Percentiles rank a stretch among this genome's conserved stretches.
Evolutionary conservation across 306 rosid species (phyloP).

Genomic region (Oemleria cerasiformis): DNA sequence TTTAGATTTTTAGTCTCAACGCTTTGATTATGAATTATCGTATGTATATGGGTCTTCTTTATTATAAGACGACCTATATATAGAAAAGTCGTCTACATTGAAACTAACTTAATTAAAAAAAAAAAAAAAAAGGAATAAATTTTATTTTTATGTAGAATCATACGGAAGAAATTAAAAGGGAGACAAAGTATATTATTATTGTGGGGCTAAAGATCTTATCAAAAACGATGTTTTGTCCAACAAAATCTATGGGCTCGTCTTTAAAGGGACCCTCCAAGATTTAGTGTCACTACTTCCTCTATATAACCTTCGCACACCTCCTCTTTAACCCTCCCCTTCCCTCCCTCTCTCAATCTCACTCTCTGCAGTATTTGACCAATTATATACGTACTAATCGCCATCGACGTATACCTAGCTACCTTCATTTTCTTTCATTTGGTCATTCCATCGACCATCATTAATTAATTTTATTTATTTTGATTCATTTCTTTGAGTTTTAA

Average conservation of each 20-base stretch:
- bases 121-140: no score
- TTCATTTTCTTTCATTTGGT: neutral
- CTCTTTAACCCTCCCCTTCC: constrained; percentile 23
- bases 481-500: neutral
- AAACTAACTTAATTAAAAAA: no score
- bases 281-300: constrained; percentile 45
- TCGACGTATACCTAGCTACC: neutral
- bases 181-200: constrained; percentile 39
- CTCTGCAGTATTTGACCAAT: neutral
- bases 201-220: constrained; percentile 83
- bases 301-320: constrained; percentile 38
- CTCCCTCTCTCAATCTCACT: constrained; percentile 5
- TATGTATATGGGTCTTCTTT: no score
- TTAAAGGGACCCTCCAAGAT: constrained; percentile 82
- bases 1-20: no score
- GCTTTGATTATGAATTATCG: no score
- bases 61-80: no score
- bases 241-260: constrained; percentile 65
- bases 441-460: neutral
- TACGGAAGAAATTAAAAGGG: neutral
- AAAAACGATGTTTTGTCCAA: constrained; percentile 52
- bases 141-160: no score
- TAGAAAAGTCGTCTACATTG: no score
- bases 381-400: neutral
- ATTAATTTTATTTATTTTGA: neutral